A percentile compares a stretch with the other conserved stretches of the same genome.
Evolutionary conservation across 2,329 filamentous ascomycete species (phyloP).

Genomic region (Phyllosticta capitalensis): DNA sequence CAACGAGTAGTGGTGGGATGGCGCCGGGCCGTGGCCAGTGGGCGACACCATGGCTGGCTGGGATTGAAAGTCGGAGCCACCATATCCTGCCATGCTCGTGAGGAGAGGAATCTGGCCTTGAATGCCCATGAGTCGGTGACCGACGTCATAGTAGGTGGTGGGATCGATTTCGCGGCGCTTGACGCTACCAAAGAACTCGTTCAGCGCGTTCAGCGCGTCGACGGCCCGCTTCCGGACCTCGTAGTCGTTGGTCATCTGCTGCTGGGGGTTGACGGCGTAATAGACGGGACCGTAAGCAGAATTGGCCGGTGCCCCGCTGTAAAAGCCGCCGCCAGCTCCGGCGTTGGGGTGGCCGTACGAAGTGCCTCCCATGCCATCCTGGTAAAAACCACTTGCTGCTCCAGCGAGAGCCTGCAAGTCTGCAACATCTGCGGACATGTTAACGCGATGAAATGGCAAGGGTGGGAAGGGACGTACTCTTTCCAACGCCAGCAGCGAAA

Average conservation of each 20-base stretch:
- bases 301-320: constrained; percentile 45
- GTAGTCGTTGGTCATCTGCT: constrained; percentile 57
- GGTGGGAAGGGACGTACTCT: constrained; percentile 25
- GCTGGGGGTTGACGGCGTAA: constrained; percentile 60
- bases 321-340: constrained; percentile 38
- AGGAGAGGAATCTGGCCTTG: constrained; percentile 49
- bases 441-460: constrained; percentile 20
- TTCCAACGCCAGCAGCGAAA: constrained; percentile 28
- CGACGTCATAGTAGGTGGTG: constrained; percentile 80
- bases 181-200: constrained; percentile 87
- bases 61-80: constrained; percentile 43
- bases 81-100: constrained; percentile 15
- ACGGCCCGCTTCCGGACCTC: constrained; percentile 63
- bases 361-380: constrained; percentile 29
- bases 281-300: constrained; percentile 62
- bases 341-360: constrained; percentile 43
- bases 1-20: constrained; percentile 73
- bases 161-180: constrained; percentile 90
- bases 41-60: constrained; percentile 45
- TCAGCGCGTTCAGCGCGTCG: constrained; percentile 58
- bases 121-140: constrained; percentile 74
- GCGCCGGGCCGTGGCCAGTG: constrained; percentile 43
- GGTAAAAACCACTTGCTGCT: constrained; percentile 42
- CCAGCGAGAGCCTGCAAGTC: constrained; percentile 40
- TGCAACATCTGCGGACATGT: constrained; percentile 31